phyloP scores from a whole-genome alignment of 805 yeast genomes.

The Limtongia smithiae region DNA sequence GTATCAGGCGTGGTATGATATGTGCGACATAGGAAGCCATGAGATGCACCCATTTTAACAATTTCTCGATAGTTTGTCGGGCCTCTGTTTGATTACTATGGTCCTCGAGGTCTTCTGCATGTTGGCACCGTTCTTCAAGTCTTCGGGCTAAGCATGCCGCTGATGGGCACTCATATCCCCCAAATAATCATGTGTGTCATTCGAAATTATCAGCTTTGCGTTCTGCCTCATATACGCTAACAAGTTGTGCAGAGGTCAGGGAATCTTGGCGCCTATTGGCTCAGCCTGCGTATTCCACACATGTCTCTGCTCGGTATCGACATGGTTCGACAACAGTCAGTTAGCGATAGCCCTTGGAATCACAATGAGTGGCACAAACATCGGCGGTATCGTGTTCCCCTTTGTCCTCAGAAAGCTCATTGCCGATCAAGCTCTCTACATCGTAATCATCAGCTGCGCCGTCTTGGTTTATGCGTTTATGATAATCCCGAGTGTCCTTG shows the following conservation, averaged over 20 bases:
- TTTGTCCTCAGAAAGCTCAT: constrained; percentile 44
- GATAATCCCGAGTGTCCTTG: constrained; percentile 32
- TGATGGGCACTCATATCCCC: constrained; percentile 39
- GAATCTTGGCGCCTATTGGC: neutral
- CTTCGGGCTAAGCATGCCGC: constrained; percentile 35
- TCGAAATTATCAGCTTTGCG: constrained; percentile 45
- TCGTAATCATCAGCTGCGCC: constrained; percentile 53
- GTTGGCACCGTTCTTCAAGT: constrained; percentile 28
- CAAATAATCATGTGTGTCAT: constrained; percentile 45
- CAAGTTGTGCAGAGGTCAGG: constrained; percentile 43
- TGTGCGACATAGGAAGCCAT: constrained; percentile 41
- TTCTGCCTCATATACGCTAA: constrained; percentile 43
- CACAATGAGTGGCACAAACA: constrained; percentile 49
- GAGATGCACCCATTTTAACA: too few species aligned
- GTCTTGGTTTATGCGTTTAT: constrained; percentile 48
- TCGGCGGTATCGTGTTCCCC: constrained; percentile 52
- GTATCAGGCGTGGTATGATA: constrained; percentile 28
- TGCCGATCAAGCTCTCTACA: too few species aligned
- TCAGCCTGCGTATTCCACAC: constrained; percentile 2
- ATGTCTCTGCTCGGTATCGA: neutral
- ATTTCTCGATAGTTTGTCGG: neutral
- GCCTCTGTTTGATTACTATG: constrained; percentile 18
- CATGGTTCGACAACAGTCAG: constrained; percentile 42
- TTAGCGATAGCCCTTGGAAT: constrained; percentile 47
- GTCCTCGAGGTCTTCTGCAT: constrained; percentile 7